A percentile compares a stretch with the other conserved stretches of the same genome.
These are phyloP conservation scores for Emiliania huxleyi DNA, from an alignment of 78 protist genomes.

Conservation along the genomic window DNA sequence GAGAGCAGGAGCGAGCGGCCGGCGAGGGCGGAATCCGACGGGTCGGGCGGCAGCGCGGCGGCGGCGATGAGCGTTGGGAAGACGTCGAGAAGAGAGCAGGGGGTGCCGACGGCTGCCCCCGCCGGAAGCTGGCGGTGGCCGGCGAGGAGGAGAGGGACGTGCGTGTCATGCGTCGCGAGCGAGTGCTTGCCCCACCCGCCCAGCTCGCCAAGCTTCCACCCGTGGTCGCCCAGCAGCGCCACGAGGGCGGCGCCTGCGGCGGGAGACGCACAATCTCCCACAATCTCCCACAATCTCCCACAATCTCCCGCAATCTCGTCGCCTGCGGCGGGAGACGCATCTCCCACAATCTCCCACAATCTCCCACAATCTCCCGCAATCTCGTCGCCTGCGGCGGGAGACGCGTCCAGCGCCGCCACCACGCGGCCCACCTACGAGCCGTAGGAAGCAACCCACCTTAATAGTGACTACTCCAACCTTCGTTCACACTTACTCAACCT, in stretches of 20 bases:
- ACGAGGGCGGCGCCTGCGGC: background rate
- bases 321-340: too few relatives aligned
- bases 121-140: background rate
- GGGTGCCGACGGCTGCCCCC: background rate
- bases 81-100: background rate
- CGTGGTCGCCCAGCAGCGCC: background rate
- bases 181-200: slow-evolving; percentile 16
- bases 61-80: background rate
- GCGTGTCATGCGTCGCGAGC: background rate
- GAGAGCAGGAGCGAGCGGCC: background rate
- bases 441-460: too few relatives aligned
- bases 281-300: too few relatives aligned
- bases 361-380: too few relatives aligned
- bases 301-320: too few relatives aligned
- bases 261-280: too few relatives aligned
- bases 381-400: background rate
- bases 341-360: too few relatives aligned
- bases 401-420: background rate
- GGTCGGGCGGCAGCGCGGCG: background rate
- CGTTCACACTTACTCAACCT: too few relatives aligned
- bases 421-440: too few relatives aligned
- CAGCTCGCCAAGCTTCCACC: background rate
- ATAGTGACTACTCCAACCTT: too few relatives aligned
- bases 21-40: background rate
- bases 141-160: background rate